Evolutionary conservation across 805 yeast species (phyloP), one percentile per base, ranked within the genome.

Genomic region (Schwanniomyces pseudopolymorphus): DNA sequence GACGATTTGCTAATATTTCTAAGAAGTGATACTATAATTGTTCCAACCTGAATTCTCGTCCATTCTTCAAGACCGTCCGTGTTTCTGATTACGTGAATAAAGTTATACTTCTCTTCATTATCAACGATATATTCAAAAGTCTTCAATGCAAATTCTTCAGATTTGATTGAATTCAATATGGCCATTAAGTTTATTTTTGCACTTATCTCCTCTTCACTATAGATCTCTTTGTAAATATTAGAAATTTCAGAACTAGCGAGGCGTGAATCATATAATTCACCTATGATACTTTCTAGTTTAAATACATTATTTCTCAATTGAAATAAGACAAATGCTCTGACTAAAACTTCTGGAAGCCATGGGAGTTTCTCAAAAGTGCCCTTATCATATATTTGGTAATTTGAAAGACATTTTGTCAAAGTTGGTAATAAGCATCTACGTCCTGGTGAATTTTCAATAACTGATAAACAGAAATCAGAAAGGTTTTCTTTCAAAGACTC

Each of bases 1-100:
- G 38, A 16, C 2, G 39, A 43, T 13, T 22, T 36, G 1, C 54
- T 37, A 2, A 67, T 47, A 9, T 33, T 42, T 31, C 52, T 51
- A 16, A 53, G 43, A 7, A 61, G 42, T 10, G 56, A 40, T 2
- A 75, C 50, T 9, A 86, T 54, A 16, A 87, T 70, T 25, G 80
- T 77, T 52, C 81, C 77, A 6, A 82, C 58, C 47, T 75, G 78
- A 7, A 87, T 63, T 49, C 97, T 72, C 43, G 71, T 72, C 66
- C 79, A 67, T 57, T 87, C 94, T 59, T 88, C 96, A 6, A 67
- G 67, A 0, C 88, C 87, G 57, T 87, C 94, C 0, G 81, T 78
- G 36, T 79, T 72, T 56, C 77, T 81, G 25, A 66, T 55, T 2
- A 86, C 84, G 1, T 59, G 55, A 33, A 82, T 64, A 3, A 87